Evolutionary conservation across 768 basidiomycete genomes (phyloP).

Genomic region (Amyloporia xantha): DNA sequence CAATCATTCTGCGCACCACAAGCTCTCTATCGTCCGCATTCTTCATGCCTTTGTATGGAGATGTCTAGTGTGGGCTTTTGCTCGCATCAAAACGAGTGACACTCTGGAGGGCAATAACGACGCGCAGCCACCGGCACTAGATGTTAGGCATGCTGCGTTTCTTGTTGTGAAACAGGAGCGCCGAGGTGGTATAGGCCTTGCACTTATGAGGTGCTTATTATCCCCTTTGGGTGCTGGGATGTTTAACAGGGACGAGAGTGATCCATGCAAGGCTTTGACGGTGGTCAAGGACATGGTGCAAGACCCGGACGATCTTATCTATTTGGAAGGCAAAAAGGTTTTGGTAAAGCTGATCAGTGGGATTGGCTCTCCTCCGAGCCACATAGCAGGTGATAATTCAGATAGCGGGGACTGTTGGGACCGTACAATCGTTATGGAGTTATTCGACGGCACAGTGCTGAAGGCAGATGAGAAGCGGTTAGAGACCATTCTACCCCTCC

Average conservation of each 20-base stretch:
- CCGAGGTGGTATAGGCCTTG: slow-evolving; percentile 35
- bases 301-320: slow-evolving; percentile 19
- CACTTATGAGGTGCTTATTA: slow-evolving; percentile 36
- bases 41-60: slow-evolving; percentile 45
- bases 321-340: slow-evolving; percentile 27
- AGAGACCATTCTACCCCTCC: slow-evolving; percentile 20
- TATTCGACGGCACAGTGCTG: slow-evolving; percentile 44
- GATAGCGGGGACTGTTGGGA: not conserved
- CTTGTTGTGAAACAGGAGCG: slow-evolving; percentile 42
- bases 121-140: not conserved
- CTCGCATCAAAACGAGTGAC: slow-evolving; percentile 24
- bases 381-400: not conserved
- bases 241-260: slow-evolving; percentile 10
- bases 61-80: slow-evolving; percentile 51
- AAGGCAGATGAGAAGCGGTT: slow-evolving; percentile 22
- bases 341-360: slow-evolving; percentile 30
- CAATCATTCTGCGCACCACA: slow-evolving; percentile 26
- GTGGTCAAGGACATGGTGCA: slow-evolving; percentile 35
- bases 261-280: slow-evolving; percentile 30
- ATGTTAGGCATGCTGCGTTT: slow-evolving; percentile 30
- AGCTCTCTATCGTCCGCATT: slow-evolving; percentile 27
- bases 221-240: not conserved
- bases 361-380: slow-evolving; percentile 17
- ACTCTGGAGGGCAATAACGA: not conserved
- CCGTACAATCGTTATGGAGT: slow-evolving; percentile 9